Evolutionary conservation across 495 filamentous ascomycete genomes (phyloP).

Genomic region (Podospora appendiculata): DNA sequence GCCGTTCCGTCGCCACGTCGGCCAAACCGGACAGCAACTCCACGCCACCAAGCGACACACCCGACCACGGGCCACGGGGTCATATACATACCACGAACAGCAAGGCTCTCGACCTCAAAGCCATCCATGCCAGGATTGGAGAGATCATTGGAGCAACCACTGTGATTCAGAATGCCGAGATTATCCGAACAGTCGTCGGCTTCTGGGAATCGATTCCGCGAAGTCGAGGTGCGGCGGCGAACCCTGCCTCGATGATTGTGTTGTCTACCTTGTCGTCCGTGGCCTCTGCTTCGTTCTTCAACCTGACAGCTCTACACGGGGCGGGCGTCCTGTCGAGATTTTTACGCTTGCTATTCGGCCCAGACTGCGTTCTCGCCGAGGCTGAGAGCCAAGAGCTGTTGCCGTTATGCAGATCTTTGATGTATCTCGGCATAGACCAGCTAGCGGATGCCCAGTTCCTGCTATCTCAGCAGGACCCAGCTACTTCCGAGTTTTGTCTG

Average conservation of each 20-base stretch:
- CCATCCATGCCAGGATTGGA: slow-evolving; percentile 33
- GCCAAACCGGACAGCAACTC: background rate
- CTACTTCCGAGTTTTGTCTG: slow-evolving; percentile 65
- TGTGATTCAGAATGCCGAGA: slow-evolving; percentile 54
- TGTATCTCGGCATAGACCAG: slow-evolving; percentile 61
- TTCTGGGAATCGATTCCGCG: slow-evolving; percentile 57
- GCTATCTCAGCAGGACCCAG: slow-evolving; percentile 53
- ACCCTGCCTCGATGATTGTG: slow-evolving; percentile 50
- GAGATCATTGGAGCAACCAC: slow-evolving; percentile 46
- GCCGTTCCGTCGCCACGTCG: slow-evolving; percentile 25
- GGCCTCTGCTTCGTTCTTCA: slow-evolving; percentile 56
- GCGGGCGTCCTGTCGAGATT: slow-evolving; percentile 69
- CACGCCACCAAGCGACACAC: background rate
- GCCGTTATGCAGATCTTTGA: slow-evolving; percentile 49
- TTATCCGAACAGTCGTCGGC: slow-evolving; percentile 54
- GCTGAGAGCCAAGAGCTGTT: slow-evolving; percentile 51
- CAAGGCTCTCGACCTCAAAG: slow-evolving; percentile 17
- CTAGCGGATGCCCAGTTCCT: slow-evolving; percentile 75
- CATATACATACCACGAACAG: background rate
- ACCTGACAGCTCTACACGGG: slow-evolving; percentile 67
- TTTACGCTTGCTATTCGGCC: slow-evolving; percentile 57
- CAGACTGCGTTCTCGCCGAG: slow-evolving; percentile 34
- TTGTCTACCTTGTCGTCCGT: slow-evolving; percentile 47
- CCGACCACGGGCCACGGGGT: background rate
- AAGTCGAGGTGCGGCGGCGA: slow-evolving; percentile 28